Conservation (phyloP, 441 rosid species). For the Breynia disticha region DNA sequence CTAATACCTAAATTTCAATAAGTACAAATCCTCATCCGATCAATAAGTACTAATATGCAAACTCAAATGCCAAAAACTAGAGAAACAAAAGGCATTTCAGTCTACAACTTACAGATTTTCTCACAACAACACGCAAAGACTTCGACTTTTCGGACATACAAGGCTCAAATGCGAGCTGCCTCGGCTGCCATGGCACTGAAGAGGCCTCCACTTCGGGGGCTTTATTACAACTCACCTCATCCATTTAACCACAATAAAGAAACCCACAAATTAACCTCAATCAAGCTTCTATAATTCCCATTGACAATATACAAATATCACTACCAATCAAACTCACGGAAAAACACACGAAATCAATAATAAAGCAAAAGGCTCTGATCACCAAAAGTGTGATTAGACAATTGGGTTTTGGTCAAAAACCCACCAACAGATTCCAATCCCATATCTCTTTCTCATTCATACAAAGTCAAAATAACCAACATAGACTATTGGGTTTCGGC, state of each 20-base stretch:
- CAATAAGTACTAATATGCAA: conserved; percentile 2
- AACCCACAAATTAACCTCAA: conserved; percentile 11
- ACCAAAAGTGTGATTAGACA: conserved; percentile 20
- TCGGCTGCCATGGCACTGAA: conserved; percentile 56
- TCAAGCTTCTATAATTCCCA: conserved; percentile 28
- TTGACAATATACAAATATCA: background rate
- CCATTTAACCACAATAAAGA: conserved; percentile 32
- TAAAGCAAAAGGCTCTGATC: conserved; percentile 15
- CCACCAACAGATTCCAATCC: conserved; percentile 79
- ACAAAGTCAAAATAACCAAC: conserved; percentile 14
- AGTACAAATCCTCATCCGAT: conserved; percentile 7
- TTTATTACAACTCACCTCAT: conserved; percentile 46
- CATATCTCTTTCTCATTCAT: conserved; percentile 43
- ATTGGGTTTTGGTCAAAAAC: conserved; percentile 19
- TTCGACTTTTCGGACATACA: conserved; percentile 28
- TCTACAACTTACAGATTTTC: conserved; percentile 59
- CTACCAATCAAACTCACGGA: background rate
- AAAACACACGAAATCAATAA: conserved; percentile 5
- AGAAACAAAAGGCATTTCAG: conserved; percentile 1
- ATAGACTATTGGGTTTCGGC: too few relatives aligned
- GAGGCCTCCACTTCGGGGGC: conserved; percentile 29
- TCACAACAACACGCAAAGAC: conserved; percentile 41
- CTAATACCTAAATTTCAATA: background rate
- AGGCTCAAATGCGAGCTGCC: conserved; percentile 53
- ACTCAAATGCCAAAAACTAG: conserved; percentile 10